A percentile compares a stretch with the other conserved stretches of the same genome.
phyloP scores from a whole-genome alignment of 768 basidiomycete species.

The Auriscalpium vulgare region DNA sequence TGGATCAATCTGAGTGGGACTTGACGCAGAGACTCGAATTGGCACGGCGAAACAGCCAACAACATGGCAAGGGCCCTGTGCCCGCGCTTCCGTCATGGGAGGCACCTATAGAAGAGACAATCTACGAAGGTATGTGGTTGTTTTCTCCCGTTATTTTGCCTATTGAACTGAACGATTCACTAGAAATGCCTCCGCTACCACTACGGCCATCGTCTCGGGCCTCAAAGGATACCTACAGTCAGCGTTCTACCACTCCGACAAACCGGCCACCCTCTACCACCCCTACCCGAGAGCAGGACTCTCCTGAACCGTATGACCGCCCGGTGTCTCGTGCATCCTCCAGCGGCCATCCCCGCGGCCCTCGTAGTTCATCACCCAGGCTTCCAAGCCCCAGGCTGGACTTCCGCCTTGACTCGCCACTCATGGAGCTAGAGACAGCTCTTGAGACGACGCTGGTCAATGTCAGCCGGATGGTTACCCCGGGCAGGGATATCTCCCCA shows the following conservation, averaged over 20 bases:
- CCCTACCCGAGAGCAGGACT: constrained; percentile 26
- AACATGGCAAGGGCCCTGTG: constrained; percentile 40
- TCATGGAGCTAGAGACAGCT: constrained; percentile 39
- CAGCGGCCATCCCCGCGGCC: constrained; percentile 61
- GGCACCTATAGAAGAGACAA: constrained; percentile 50
- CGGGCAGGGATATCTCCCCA: constrained; percentile 32
- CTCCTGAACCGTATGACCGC: constrained; percentile 29
- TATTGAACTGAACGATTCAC: constrained; percentile 1
- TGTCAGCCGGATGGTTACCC: constrained; percentile 17
- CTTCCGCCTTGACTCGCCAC: constrained; percentile 29
- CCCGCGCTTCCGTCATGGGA: constrained; percentile 31
- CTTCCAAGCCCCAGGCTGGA: constrained; percentile 38
- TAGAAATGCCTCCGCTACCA: constrained; percentile 55
- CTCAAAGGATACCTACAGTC: constrained; percentile 34
- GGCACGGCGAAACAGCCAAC: constrained; percentile 78
- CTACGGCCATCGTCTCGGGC: constrained; percentile 49
- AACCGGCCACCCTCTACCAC: constrained; percentile 32
- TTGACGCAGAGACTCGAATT: constrained; percentile 71
- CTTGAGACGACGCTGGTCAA: constrained; percentile 31
- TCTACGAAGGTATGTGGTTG: constrained; percentile 61
- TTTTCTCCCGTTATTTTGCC: background rate
- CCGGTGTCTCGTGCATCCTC: constrained; percentile 40
- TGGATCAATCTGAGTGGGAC: constrained; percentile 70
- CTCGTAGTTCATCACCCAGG: constrained; percentile 67
- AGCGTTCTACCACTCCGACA: constrained; percentile 38